A percentile compares a stretch with the other conserved stretches of the same genome.
Conservation (phyloP, 2,329 filamentous ascomycete genomes). For the Neofusicoccum laricinum region DNA sequence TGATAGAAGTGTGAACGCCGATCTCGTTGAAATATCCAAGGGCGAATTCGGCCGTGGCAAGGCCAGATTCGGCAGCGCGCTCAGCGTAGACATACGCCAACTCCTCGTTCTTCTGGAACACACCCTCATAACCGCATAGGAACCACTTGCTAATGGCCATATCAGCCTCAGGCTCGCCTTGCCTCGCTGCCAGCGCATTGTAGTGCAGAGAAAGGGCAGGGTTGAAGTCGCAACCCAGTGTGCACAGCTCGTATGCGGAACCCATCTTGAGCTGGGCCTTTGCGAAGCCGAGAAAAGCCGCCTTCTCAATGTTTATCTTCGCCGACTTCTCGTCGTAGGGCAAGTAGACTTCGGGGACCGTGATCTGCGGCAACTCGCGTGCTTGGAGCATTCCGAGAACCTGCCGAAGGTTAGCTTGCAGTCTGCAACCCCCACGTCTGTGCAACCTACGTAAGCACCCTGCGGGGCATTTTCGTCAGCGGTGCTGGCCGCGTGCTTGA, state of each 20-base stretch:
- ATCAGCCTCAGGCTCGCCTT: constrained; percentile 90
- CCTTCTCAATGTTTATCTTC: constrained; percentile 89
- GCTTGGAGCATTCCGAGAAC: constrained; percentile 91
- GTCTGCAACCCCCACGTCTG: constrained; percentile 25
- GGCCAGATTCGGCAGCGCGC: constrained; percentile 74
- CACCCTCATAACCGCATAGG: constrained; percentile 85
- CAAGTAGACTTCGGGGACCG: constrained; percentile 69
- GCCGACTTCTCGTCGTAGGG: constrained; percentile 70
- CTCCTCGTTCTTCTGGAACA: constrained; percentile 94
- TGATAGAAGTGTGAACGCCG: constrained; percentile 84
- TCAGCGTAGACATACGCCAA: constrained; percentile 88
- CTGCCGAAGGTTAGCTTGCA: constrained; percentile 28
- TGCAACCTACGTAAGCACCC: constrained; percentile 66
- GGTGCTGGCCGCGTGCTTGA: constrained; percentile 76
- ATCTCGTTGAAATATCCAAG: constrained; percentile 98
- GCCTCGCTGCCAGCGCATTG: constrained; percentile 86
- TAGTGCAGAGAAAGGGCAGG: constrained; percentile 92
- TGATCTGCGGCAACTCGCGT: constrained; percentile 86
- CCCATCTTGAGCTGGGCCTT: constrained; percentile 98
- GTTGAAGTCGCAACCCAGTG: constrained; percentile 91
- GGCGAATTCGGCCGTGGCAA: constrained; percentile 91
- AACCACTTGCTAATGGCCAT: constrained; percentile 99
- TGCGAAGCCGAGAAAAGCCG: constrained; percentile 90
- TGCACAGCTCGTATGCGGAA: constrained; percentile 89
- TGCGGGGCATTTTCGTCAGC: constrained; percentile 97